Evolutionary conservation across 768 basidiomycete genomes (phyloP).

Genomic region (Coprinopsis strossmayeri): DNA sequence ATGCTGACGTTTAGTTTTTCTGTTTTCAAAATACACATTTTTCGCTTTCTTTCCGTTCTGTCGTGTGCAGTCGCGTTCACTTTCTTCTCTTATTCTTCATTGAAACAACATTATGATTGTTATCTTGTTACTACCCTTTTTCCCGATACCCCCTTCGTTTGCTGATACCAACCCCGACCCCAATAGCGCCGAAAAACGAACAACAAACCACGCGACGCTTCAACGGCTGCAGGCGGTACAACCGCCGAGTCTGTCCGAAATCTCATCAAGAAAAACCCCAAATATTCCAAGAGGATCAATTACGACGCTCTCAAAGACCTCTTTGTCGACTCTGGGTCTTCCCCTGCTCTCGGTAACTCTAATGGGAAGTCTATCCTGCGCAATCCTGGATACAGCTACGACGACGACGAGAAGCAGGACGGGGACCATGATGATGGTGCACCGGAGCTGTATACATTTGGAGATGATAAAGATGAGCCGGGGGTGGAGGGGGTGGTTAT

Average conservation of each 20-base stretch:
- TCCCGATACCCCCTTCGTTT: too few species aligned
- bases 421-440: too few species aligned
- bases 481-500: slow-evolving; percentile 34
- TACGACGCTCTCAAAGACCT: slow-evolving; percentile 84
- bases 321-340: slow-evolving; percentile 49
- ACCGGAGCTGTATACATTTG: slow-evolving; percentile 33
- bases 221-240: slow-evolving; percentile 61
- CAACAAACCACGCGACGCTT: slow-evolving; percentile 63
- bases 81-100: slow-evolving; percentile 5
- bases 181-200: slow-evolving; percentile 68
- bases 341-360: slow-evolving; percentile 15
- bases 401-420: slow-evolving; percentile 40
- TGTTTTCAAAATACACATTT: slow-evolving; percentile 8
- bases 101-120: neutral
- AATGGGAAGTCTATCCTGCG: slow-evolving; percentile 1
- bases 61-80: neutral
- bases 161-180: too few species aligned
- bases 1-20: slow-evolving; percentile 24
- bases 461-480: slow-evolving; percentile 10
- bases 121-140: slow-evolving; percentile 3
- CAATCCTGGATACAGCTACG: slow-evolving; percentile 17
- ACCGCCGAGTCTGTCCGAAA: slow-evolving; percentile 74
- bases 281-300: slow-evolving; percentile 90
- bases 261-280: slow-evolving; percentile 77
- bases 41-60: neutral